These are phyloP conservation scores for Cyberlindnera americana DNA, from an alignment of 805 yeast genomes.

Conservation along the genomic window DNA sequence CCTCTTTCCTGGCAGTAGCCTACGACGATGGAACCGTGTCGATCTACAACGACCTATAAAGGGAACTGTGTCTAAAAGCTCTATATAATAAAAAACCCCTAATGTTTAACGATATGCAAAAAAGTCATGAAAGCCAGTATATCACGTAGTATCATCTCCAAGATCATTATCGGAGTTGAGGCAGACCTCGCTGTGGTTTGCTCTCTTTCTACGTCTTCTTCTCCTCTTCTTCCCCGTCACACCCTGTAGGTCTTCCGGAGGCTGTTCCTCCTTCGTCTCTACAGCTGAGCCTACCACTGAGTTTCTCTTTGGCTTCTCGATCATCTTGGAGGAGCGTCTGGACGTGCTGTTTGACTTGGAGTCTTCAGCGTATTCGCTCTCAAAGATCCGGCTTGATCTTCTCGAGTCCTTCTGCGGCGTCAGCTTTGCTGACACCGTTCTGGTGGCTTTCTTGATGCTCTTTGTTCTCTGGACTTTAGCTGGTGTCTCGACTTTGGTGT, in stretches of 20 bases:
- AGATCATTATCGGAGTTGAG: neutral
- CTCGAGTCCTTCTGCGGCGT: constrained; percentile 7
- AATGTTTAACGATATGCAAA: neutral
- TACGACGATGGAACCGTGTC: constrained; percentile 54
- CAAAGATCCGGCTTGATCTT: constrained; percentile 11
- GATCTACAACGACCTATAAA: constrained; percentile 29
- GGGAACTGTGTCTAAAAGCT: neutral
- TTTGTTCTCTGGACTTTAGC: constrained; percentile 7
- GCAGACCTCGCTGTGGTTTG: neutral
- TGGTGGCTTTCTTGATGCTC: constrained; percentile 2
- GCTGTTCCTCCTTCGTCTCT: neutral
- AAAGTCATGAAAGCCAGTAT: neutral
- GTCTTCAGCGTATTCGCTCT: neutral
- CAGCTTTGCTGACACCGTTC: constrained; percentile 1
- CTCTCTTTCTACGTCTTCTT: constrained; percentile 17
- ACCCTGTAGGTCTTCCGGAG: no score
- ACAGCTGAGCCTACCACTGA: neutral
- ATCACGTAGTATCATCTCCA: neutral
- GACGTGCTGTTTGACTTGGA: constrained; percentile 6
- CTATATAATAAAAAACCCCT: neutral
- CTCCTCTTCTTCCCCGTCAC: constrained; percentile 14
- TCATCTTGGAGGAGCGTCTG: constrained; percentile 7
- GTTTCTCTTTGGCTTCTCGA: constrained; percentile 3
- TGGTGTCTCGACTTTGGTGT: constrained; percentile 9
- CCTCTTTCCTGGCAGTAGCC: constrained; percentile 41